Evolutionary conservation across 2,329 filamentous ascomycete genomes (phyloP).

Genomic region (Thielaviopsis musarum): DNA sequence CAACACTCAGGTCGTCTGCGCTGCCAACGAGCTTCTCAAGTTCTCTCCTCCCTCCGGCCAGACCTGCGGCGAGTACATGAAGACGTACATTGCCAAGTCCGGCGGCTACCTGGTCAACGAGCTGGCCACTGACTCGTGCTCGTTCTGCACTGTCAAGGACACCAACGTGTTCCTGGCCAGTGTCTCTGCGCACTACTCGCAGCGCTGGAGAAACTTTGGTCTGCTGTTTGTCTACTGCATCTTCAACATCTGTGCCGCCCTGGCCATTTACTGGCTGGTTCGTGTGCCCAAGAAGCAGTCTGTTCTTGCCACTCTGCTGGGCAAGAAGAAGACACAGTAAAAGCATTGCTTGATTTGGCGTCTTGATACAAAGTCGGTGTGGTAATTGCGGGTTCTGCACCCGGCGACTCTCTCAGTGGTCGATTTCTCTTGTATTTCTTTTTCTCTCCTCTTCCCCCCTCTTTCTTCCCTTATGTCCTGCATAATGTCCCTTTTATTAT

Average conservation of each 20-base stretch:
- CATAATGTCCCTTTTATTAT: background rate
- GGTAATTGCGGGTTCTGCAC: background rate
- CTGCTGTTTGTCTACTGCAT: slow-evolving; percentile 41
- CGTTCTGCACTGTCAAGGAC: slow-evolving; percentile 34
- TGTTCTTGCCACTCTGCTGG: slow-evolving; percentile 13
- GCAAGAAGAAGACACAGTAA: slow-evolving; percentile 20
- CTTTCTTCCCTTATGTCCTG: slow-evolving; percentile 1
- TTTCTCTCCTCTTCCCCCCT: background rate
- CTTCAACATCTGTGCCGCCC: slow-evolving; percentile 39
- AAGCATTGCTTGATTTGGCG: background rate
- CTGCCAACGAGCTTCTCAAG: slow-evolving; percentile 49
- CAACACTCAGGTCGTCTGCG: slow-evolving; percentile 47
- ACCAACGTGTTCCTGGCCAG: slow-evolving; percentile 35
- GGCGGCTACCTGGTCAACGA: slow-evolving; percentile 39
- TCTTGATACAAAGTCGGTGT: background rate
- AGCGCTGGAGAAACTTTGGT: slow-evolving; percentile 55
- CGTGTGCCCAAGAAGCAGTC: slow-evolving; percentile 27
- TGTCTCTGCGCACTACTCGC: slow-evolving; percentile 34
- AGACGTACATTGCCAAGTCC: slow-evolving; percentile 26
- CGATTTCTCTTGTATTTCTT: slow-evolving; percentile 1
- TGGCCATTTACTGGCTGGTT: slow-evolving; percentile 39
- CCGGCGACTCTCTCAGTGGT: background rate
- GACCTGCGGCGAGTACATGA: slow-evolving; percentile 45
- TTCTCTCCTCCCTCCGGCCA: slow-evolving; percentile 43
- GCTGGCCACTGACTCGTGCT: slow-evolving; percentile 31